Percentiles rank a stretch among this genome's conserved stretches.
Evolutionary conservation across 169 alveolate genomes (phyloP).

Genomic region (Plasmodium billcollinsi): DNA sequence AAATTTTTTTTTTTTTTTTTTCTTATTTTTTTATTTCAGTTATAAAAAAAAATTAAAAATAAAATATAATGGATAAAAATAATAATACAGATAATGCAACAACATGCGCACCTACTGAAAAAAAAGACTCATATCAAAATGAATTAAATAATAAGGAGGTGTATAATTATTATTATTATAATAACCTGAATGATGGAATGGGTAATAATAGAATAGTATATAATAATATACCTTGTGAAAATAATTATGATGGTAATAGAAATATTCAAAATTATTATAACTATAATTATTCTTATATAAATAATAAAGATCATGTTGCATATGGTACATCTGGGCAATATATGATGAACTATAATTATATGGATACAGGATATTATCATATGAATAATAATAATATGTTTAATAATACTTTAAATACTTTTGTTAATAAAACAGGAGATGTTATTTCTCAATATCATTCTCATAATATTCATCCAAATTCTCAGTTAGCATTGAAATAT

Average conservation of each 20-base stretch:
- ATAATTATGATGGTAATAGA: constrained; percentile 22
- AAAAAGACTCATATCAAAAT: constrained; percentile 30
- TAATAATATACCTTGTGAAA: constrained; percentile 15
- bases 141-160: constrained; percentile 31
- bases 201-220: constrained; percentile 14
- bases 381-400: constrained; percentile 12
- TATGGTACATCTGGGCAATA: constrained; percentile 28
- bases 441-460: neutral
- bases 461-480: constrained; percentile 22
- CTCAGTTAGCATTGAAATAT: constrained; percentile 6
- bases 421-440: constrained; percentile 25
- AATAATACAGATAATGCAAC: constrained; percentile 29
- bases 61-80: no score
- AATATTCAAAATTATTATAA: constrained; percentile 15
- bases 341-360: constrained; percentile 27
- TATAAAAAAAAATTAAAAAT: constrained; percentile 9
- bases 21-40: constrained; percentile 28
- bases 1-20: neutral
- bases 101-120: constrained; percentile 6
- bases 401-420: constrained; percentile 21
- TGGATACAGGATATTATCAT: constrained; percentile 14
- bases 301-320: neutral
- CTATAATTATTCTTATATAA: constrained; percentile 5
- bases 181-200: constrained; percentile 14
- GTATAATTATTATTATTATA: constrained; percentile 53